A percentile compares a stretch with the other conserved stretches of the same genome.
Evolutionary conservation across 306 rosid species (phyloP).

Genomic region (Rosa lucieae): DNA sequence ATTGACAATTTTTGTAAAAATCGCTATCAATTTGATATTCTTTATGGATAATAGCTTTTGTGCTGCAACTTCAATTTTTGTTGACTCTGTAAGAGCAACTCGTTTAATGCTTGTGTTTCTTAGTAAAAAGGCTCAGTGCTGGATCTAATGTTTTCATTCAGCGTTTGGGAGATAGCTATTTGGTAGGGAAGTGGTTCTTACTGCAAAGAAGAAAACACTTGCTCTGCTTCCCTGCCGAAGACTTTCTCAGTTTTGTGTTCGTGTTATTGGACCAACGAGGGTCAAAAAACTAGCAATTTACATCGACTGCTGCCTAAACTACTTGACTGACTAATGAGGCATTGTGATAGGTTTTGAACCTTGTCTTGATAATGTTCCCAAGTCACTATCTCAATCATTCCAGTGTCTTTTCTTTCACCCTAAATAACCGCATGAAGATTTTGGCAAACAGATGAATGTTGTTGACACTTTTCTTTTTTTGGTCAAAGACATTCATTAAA

Average conservation of each 20-base stretch:
- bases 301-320: neutral
- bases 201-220: neutral
- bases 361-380: neutral
- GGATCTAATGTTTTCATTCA: neutral
- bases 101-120: neutral
- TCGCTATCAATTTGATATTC: no score
- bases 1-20: constrained; percentile 11
- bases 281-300: neutral
- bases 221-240: neutral
- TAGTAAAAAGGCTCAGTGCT: neutral
- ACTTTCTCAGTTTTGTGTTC: neutral
- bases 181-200: neutral
- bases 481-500: no score
- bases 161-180: neutral
- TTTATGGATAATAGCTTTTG: neutral
- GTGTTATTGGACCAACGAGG: no score
- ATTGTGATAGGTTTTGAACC: neutral
- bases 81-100: neutral
- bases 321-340: neutral
- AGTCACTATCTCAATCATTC: neutral
- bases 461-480: no score
- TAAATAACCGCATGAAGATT: neutral
- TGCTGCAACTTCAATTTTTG: neutral
- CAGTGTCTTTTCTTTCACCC: neutral
- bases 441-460: neutral